These are phyloP conservation scores for Coemansia sp. DNA, from an alignment of 192 early-diverging fungal species.

Conservation along the genomic window DNA sequence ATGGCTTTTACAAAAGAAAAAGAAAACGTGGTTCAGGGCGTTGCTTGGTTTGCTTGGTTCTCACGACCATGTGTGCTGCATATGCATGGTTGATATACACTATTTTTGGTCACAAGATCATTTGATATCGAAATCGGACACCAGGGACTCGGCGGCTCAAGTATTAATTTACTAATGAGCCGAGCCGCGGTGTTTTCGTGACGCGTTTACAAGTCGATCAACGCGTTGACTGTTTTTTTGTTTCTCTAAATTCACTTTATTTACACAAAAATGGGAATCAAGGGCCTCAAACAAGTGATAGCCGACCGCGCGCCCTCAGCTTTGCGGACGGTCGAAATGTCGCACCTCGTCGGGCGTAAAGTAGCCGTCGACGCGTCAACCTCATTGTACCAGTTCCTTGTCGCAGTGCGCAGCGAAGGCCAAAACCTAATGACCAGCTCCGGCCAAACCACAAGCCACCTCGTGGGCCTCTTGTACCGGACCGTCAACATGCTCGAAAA, in stretches of 20 bases:
- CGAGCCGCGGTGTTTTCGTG: no score
- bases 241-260: no score
- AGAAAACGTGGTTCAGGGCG: slow-evolving; percentile 47
- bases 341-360: slow-evolving; percentile 89
- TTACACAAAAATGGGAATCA: slow-evolving; percentile 64
- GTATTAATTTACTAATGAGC: no score
- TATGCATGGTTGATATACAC: no score
- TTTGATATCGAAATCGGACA: no score
- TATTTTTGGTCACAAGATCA: no score
- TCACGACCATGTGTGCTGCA: no score
- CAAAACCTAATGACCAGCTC: slow-evolving; percentile 82
- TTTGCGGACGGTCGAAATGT: slow-evolving; percentile 78
- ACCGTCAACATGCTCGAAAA: slow-evolving; percentile 95
- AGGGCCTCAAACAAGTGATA: slow-evolving; percentile 88
- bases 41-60: no score
- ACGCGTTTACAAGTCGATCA: no score
- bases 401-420: slow-evolving; percentile 92
- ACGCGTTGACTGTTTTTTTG: no score
- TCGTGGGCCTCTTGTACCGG: slow-evolving; percentile 96
- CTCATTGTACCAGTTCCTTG: slow-evolving; percentile 97
- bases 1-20: not conserved
- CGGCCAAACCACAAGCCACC: slow-evolving; percentile 94
- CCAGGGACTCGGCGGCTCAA: no score
- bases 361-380: slow-evolving; percentile 98
- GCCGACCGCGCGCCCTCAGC: slow-evolving; percentile 85